Conservation (phyloP, 1,284 basidiomycete species). For the Pseudozyma sp. region DNA sequence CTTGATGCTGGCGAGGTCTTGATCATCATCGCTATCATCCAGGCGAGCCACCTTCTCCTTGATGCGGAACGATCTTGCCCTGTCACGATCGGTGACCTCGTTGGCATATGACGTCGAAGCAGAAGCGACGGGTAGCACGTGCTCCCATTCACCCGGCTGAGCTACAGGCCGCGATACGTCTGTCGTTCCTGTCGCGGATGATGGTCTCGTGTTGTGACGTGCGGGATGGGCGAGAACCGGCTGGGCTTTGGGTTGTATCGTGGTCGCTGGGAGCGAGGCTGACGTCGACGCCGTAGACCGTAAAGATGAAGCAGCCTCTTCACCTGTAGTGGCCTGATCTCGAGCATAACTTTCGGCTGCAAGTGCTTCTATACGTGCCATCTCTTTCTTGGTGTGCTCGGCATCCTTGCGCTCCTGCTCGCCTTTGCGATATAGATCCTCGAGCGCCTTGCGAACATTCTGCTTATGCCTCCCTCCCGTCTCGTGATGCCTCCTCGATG, state of each 20-base stretch:
- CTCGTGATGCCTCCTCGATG: slow-evolving; percentile 90
- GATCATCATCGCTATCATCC: slow-evolving; percentile 43
- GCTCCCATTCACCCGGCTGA: slow-evolving; percentile 84
- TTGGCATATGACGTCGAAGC: slow-evolving; percentile 3
- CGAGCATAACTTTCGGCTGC: slow-evolving; percentile 62
- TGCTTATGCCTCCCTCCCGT: slow-evolving; percentile 92
- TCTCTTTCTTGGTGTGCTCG: slow-evolving; percentile 86
- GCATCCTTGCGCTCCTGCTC: slow-evolving; percentile 86
- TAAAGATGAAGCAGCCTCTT: slow-evolving; percentile 36
- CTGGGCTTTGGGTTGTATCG: neutral
- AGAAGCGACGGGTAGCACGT: slow-evolving; percentile 66
- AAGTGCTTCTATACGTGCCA: slow-evolving; percentile 85
- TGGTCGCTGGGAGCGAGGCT: neutral
- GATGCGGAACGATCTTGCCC: slow-evolving; percentile 52
- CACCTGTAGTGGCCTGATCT: slow-evolving; percentile 13
- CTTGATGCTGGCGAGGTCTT: slow-evolving; percentile 35
- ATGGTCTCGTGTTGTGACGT: neutral
- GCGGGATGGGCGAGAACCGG: neutral
- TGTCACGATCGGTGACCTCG: slow-evolving; percentile 39
- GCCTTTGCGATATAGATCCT: slow-evolving; percentile 91
- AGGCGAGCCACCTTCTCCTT: slow-evolving; percentile 37
- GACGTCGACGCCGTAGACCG: slow-evolving; percentile 1
- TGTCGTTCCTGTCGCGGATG: slow-evolving; percentile 71
- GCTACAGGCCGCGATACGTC: slow-evolving; percentile 77
- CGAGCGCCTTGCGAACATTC: slow-evolving; percentile 89